Evolutionary conservation across 768 basidiomycete species (phyloP), one percentile per base, ranked within the genome.

Genomic region (Lepiota venenata): DNA sequence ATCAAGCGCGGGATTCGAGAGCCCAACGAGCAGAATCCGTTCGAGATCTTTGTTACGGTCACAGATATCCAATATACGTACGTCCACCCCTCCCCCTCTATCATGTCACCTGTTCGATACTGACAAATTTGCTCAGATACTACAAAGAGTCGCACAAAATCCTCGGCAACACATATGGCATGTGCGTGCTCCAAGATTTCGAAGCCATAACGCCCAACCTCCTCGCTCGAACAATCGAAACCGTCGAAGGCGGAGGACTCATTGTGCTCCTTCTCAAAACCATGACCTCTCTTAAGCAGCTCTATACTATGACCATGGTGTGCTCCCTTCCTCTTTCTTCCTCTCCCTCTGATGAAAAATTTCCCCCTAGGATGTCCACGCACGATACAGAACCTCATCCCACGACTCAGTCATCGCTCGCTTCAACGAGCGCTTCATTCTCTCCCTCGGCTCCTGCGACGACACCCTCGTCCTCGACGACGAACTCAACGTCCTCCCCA

Each of bases 381-480:
- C 91, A 1, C 84, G 97, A 32, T 99, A 98, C 67, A 80, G 96
- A 22, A 98, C 97, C 0, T 87, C 91, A 11, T 86, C 92, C 1
- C 92, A 95, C 63, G 90, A 91, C 63, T 78, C 87, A 5, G 88
- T 95, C 27, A 77, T 86, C n/a, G 92, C 97, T 0, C 84, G 97
- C 22, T 99, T 99, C 76, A 99, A 99, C 70, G 97, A 99, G 67
- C 89, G 97, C 10, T 99, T 99, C 71, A 98, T 99, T 63, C 81
- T 99, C 15, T 99, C 97, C 16, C 84, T 99, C 16, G 93, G 93
- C 20, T 89, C 92, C 15, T 98, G 93, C 64, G 77, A 86, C 7
- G 92, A 96, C 65, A 98, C 96, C 63, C 78, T 99, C 1, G 85
- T 98, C 21, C 81, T 99, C 47, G 97, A 99, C 64, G 97, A 99